Evolutionary conservation across 1,284 basidiomycete species (phyloP), one percentile per base, ranked within the genome.

Genomic region (Bjerkandera adusta): DNA sequence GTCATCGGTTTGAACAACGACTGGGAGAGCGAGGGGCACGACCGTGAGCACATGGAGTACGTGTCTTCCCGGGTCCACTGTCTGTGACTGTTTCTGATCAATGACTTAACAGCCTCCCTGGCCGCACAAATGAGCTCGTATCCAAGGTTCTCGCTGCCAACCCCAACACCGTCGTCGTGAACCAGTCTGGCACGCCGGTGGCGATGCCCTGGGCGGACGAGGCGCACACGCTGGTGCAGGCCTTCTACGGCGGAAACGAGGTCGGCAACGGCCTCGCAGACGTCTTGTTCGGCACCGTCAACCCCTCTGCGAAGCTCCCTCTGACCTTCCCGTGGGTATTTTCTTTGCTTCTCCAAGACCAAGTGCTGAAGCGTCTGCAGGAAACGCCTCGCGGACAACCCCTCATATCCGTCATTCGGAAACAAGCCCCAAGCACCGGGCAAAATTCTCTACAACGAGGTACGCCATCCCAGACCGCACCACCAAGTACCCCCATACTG

Each of bases 161-260:
- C 58, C 70, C 74, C 1, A 80, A 77, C 16, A 82, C 85, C 0
- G 68, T 90, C 2, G 85, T 91, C 1, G 85, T 91, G 20, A 82
- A 84, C 8, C 81, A 91, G 61, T 76, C 83, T 78, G 84, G 83
- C 1, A 84, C 83, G 4, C 75, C 85, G 0, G 78, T 89, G 45
- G 71, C 77, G 3, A 70, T 89, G 68, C 87, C 88, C 0, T 90
- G 87, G 86, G 67, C 75, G 12, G 69, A 79, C 54, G 64, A 71
- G 8, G 84, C 83, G 1, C 67, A 77, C 18, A 73, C 76, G 1
- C 71, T 90, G 34, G 13, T 55, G 8, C 53, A 88, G 50, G 73
- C 83, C 0, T 90, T 85, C 83, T 91, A 90, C 56, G 79, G 89
- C 36, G 89, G 88, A 4, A 89, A 90, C 57, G 80, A 85, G 13